Evolutionary conservation across 106 monocot species (phyloP), one percentile per base, ranked within the genome.

Genomic region (Dioscorea zingiberensis): DNA sequence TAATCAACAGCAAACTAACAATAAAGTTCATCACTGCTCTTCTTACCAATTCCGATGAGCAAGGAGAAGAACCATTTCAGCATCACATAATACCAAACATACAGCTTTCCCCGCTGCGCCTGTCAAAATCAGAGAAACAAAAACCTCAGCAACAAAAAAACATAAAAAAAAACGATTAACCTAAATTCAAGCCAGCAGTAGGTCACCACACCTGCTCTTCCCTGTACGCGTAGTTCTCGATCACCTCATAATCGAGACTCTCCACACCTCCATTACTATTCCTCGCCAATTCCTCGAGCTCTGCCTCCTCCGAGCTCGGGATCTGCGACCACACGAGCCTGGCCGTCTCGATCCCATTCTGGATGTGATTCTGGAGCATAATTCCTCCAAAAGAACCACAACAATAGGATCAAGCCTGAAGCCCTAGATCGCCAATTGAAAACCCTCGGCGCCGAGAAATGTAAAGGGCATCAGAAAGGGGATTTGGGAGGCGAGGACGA

Each of bases 191-290:
- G 2, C 27, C 0, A 24, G n/a, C n/a, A 70, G 7, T 21, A 27
- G 21, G 44, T 54, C 15, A 61, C 46, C 45, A 21, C 26, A 91
- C 94, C 91, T 95, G 95, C 59, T 78, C 78, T 71, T 91, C 91
- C 74, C 80, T 70, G 74, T 95, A 95, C 45, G 91, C 95, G 29
- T 83, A 74, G 60, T 95, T 95, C 85, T 95, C 95, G 48, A 95
- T 78, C 16, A 95, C 77, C 74, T 95, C 95, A 76, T 95, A 95
- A 66, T 95, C 95, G 18, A 95, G 85, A 70, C 95, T 95, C 81
- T 95, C 95, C 2, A 73, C 69, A 15, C 74, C 77, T 18, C 68
- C 55, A 55, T 63, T 68, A 59, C 59, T 54, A 55, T 47, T 54
- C 55, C 66, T 27, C 64, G 49, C 87, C 69, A 69, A 78, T 58